Percentiles rank a stretch among this genome's conserved stretches.
Conservation (phyloP, 2,329 filamentous ascomycete species). For the Ceratocystis huliohia region DNA sequence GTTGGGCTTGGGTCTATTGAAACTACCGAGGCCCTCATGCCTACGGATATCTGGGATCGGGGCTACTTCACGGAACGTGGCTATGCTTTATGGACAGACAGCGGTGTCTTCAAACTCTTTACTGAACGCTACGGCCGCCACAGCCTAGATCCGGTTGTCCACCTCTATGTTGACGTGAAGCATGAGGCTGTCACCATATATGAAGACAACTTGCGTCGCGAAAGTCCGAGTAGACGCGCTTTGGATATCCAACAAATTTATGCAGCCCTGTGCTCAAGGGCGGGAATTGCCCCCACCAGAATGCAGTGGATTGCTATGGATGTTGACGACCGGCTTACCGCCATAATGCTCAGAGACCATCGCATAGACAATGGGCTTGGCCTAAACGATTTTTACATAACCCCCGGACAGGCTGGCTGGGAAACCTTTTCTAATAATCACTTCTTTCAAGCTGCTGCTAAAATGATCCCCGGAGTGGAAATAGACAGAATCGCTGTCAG, state of each 20-base stretch:
- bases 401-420: neutral
- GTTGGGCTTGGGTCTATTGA: too few relatives aligned
- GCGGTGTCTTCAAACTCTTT: neutral
- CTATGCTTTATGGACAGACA: neutral
- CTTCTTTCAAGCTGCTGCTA: neutral
- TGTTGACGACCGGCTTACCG: neutral
- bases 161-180: neutral
- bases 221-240: too few relatives aligned
- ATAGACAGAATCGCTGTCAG: neutral
- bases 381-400: neutral
- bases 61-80: neutral
- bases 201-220: neutral
- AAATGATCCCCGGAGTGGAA: neutral
- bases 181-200: neutral
- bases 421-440: neutral
- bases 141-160: neutral
- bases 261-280: neutral
- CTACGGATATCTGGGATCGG: too few relatives aligned
- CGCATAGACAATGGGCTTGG: neutral
- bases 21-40: too few relatives aligned
- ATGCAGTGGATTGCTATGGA: neutral
- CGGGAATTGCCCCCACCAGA: neutral
- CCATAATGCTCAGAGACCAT: neutral
- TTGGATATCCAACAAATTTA: neutral
- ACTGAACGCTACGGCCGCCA: neutral